phyloP scores from a whole-genome alignment of 768 basidiomycete genomes.

The Leccinum imitatum region DNA sequence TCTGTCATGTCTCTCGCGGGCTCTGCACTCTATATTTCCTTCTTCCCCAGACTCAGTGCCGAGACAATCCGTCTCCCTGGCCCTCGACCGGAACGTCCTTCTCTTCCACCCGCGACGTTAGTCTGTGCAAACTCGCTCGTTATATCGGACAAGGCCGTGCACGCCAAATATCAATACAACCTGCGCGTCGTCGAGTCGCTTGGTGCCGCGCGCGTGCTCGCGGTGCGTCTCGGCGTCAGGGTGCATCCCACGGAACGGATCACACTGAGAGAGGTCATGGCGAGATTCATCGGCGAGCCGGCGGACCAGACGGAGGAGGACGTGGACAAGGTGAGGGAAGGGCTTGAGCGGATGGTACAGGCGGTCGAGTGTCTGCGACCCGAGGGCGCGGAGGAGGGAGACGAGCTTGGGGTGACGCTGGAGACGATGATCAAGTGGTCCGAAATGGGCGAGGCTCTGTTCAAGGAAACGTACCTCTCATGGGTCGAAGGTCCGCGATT shows the following conservation, averaged over 20 bases:
- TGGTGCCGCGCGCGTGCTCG: slow-evolving; percentile 73
- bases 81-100: slow-evolving; percentile 20
- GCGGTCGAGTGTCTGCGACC: slow-evolving; percentile 57
- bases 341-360: slow-evolving; percentile 45
- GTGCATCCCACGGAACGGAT: slow-evolving; percentile 44
- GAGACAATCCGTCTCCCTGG: slow-evolving; percentile 63
- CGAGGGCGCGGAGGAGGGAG: slow-evolving; percentile 31
- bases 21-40: slow-evolving; percentile 76
- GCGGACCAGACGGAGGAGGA: slow-evolving; percentile 38
- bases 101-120: slow-evolving; percentile 29
- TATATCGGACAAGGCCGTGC: slow-evolving; percentile 74
- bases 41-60: slow-evolving; percentile 72
- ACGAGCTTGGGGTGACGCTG: slow-evolving; percentile 63
- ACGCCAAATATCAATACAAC: slow-evolving; percentile 80
- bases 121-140: slow-evolving; percentile 57
- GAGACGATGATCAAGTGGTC: slow-evolving; percentile 71
- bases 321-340: slow-evolving; percentile 45
- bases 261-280: slow-evolving; percentile 67
- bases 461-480: slow-evolving; percentile 68
- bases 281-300: slow-evolving; percentile 49
- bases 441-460: slow-evolving; percentile 52
- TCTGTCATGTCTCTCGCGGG: slow-evolving; percentile 74
- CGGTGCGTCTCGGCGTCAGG: slow-evolving; percentile 51
- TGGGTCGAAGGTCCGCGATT: slow-evolving; percentile 70
- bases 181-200: slow-evolving; percentile 91